Conservation (phyloP, 2,329 filamentous ascomycete genomes). For the Fonsecaea pugnacius region DNA sequence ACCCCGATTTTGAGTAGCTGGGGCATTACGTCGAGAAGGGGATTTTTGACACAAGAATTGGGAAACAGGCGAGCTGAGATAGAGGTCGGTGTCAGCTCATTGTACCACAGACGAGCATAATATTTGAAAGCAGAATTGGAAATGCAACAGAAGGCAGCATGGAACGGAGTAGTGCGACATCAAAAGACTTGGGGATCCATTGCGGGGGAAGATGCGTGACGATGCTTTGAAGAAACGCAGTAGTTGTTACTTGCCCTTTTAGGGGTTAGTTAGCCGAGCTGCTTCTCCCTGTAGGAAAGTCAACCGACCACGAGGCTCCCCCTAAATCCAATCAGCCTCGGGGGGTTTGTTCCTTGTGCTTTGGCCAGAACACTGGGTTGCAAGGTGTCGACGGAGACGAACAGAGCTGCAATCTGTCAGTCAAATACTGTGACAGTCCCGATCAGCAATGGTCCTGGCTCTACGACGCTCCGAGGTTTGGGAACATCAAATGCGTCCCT, state of each 20-base stretch:
- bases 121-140: background rate
- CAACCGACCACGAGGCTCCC: background rate
- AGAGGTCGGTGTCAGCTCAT: background rate
- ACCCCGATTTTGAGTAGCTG: constrained; percentile 51
- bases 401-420: background rate
- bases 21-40: constrained; percentile 41
- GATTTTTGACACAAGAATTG: background rate
- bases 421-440: background rate
- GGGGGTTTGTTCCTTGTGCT: background rate
- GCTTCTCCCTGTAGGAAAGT: background rate
- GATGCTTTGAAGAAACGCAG: background rate
- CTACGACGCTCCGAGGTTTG: background rate
- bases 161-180: background rate
- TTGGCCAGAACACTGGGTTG: background rate
- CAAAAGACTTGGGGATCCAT: background rate
- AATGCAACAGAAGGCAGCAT: background rate
- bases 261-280: background rate
- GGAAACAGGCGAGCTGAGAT: background rate
- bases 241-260: background rate
- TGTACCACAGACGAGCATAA: background rate
- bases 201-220: background rate
- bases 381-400: background rate
- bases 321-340: background rate
- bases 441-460: background rate
- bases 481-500: background rate